Evolutionary conservation across 306 rosid genomes (phyloP).

Genomic region (Vigna hirtella): DNA sequence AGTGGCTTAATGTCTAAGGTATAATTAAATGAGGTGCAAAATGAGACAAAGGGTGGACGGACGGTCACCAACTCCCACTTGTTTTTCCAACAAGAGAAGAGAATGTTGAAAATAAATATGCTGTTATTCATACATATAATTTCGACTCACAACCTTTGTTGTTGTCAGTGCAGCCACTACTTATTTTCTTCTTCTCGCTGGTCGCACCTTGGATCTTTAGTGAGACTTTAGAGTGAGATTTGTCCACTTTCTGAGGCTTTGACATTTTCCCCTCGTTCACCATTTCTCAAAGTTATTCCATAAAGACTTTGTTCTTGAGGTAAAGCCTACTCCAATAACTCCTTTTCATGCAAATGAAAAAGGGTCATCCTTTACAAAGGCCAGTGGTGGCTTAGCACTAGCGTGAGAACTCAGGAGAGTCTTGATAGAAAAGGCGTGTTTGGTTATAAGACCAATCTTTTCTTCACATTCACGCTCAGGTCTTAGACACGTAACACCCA

Average conservation of each 20-base stretch:
- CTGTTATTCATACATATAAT: slow-evolving; percentile 29
- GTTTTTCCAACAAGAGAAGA: slow-evolving; percentile 70
- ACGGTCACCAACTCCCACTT: slow-evolving; percentile 74
- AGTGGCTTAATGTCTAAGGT: slow-evolving; percentile 40
- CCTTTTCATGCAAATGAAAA: slow-evolving; percentile 67
- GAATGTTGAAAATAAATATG: slow-evolving; percentile 63
- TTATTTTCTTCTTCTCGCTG: slow-evolving; percentile 54
- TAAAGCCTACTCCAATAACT: slow-evolving; percentile 51
- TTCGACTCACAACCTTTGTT: slow-evolving; percentile 27
- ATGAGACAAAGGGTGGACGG: slow-evolving; percentile 66
- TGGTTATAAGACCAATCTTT: slow-evolving; percentile 61
- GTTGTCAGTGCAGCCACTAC: slow-evolving; percentile 41
- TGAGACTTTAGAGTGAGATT: slow-evolving; percentile 52
- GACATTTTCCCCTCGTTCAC: slow-evolving; percentile 71
- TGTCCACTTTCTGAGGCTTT: slow-evolving; percentile 62
- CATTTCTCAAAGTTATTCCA: slow-evolving; percentile 45
- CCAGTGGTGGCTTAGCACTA: slow-evolving; percentile 40
- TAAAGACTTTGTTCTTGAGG: slow-evolving; percentile 53
- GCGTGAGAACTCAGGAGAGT: slow-evolving; percentile 22
- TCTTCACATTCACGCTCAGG: slow-evolving; percentile 44
- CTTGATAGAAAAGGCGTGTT: slow-evolving; percentile 55
- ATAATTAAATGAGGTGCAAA: slow-evolving; percentile 41
- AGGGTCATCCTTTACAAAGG: slow-evolving; percentile 59
- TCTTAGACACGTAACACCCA: slow-evolving; percentile 51
- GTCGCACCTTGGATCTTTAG: slow-evolving; percentile 51